A percentile compares a stretch with the other conserved stretches of the same genome.
phyloP scores from a whole-genome alignment of 768 basidiomycete species.

The Lenzites betulinus region DNA sequence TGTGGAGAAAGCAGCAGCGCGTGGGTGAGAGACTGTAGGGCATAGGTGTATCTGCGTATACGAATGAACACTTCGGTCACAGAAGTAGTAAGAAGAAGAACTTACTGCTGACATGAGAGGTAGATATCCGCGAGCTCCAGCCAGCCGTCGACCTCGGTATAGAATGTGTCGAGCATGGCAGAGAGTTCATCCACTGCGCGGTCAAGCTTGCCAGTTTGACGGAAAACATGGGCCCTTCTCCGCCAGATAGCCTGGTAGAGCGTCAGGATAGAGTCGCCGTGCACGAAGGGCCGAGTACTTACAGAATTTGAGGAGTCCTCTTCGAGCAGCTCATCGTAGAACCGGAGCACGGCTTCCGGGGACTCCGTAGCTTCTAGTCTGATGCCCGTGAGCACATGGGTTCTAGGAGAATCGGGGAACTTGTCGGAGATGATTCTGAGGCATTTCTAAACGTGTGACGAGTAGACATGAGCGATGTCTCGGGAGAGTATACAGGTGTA shows the following conservation, averaged over 20 bases:
- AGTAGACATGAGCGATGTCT: background rate
- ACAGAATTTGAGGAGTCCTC: conserved; percentile 74
- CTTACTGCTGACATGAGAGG: conserved; percentile 71
- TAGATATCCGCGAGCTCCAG: conserved; percentile 84
- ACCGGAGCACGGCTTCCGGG: conserved; percentile 56
- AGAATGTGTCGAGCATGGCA: conserved; percentile 81
- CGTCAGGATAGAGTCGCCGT: background rate
- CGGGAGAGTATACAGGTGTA: conserved; percentile 8
- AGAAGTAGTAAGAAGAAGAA: conserved; percentile 3
- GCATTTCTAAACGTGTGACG: conserved; percentile 49
- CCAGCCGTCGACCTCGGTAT: conserved; percentile 88
- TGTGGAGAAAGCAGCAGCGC: conserved; percentile 81
- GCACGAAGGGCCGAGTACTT: conserved; percentile 32
- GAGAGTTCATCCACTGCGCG: conserved; percentile 72
- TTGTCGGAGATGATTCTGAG: conserved; percentile 59
- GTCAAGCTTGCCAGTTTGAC: conserved; percentile 61
- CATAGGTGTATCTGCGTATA: conserved; percentile 60
- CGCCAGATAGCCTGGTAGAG: conserved; percentile 73
- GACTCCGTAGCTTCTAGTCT: conserved; percentile 71
- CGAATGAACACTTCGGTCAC: background rate
- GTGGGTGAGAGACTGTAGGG: conserved; percentile 79
- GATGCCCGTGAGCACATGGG: conserved; percentile 76
- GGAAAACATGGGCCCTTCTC: conserved; percentile 73
- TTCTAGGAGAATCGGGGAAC: conserved; percentile 81
- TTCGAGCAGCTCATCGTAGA: conserved; percentile 62